Conservation (phyloP, 2,329 filamentous ascomycete species). For the Fusarium sp. region DNA sequence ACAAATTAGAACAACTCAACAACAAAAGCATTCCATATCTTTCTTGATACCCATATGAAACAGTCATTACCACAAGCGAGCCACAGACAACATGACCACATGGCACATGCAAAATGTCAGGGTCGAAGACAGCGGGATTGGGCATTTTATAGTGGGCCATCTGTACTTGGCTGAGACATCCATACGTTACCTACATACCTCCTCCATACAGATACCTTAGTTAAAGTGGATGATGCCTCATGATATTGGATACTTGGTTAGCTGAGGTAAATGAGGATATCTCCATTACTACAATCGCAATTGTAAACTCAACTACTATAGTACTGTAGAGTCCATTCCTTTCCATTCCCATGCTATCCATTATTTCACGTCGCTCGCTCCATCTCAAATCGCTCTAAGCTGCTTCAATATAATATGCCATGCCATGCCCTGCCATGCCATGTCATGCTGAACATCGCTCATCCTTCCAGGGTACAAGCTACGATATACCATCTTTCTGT, state of each 20-base stretch:
- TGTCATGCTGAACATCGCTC: constrained; percentile 38
- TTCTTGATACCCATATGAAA: constrained; percentile 22
- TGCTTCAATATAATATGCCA: constrained; percentile 23
- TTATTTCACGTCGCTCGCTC: constrained; percentile 29
- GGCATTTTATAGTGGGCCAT: constrained; percentile 16
- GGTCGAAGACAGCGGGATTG: constrained; percentile 32
- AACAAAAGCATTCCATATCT: constrained; percentile 14
- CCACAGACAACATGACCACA: constrained; percentile 22
- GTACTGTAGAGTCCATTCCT: constrained; percentile 7
- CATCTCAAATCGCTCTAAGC: constrained; percentile 4
- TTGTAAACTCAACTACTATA: constrained; percentile 21
- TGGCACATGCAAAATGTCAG: constrained; percentile 38
- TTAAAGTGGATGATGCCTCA: too few species aligned
- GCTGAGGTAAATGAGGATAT: not conserved
- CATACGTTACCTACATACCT: not conserved
- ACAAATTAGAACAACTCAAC: not conserved
- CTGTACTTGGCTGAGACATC: constrained; percentile 15
- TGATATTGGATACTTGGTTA: too few species aligned
- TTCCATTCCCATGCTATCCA: constrained; percentile 16
- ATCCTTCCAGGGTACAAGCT: constrained; percentile 50
- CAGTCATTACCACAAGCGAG: constrained; percentile 21
- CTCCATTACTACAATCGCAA: constrained; percentile 20
- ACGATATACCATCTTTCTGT: constrained; percentile 27
- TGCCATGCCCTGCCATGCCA: constrained; percentile 22
- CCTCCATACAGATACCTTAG: too few species aligned